These are phyloP conservation scores for Solanum phureja DNA, from an alignment of 257 asterid species.

Conservation along the genomic window DNA sequence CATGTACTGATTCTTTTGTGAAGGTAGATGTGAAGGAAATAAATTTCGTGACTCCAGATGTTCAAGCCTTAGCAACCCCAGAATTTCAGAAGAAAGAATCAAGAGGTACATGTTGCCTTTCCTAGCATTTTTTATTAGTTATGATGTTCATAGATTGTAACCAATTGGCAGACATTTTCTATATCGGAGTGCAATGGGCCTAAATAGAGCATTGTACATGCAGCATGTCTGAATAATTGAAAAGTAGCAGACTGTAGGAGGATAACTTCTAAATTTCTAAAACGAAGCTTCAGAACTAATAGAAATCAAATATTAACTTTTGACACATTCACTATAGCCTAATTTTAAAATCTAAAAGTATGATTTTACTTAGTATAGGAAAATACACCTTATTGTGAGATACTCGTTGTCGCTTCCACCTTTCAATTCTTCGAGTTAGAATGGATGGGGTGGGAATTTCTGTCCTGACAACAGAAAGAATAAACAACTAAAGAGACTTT, in stretches of 20 bases:
- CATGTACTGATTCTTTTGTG: not conserved
- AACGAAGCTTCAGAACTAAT: not conserved
- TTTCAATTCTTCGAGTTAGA: not conserved
- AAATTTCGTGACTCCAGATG: conserved; percentile 41
- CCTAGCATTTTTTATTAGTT: not conserved
- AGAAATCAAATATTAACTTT: not conserved
- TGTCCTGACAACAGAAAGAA: not conserved
- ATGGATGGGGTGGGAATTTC: not conserved
- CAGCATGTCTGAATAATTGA: not conserved
- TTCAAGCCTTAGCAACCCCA: conserved; percentile 2
- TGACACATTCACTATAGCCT: not conserved
- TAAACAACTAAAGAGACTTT: not conserved
- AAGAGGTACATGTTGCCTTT: conserved; percentile 19
- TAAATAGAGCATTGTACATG: not conserved
- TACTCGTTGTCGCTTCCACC: not conserved
- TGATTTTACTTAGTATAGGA: not conserved
- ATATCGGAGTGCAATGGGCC: not conserved
- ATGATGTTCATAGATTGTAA: not conserved
- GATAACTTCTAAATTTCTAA: not conserved
- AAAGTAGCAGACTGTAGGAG: not conserved
- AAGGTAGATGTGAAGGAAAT: conserved; percentile 56
- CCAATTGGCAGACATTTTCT: not conserved
- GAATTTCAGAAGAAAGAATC: conserved; percentile 18
- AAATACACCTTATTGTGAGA: not conserved
- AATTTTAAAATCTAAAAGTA: not conserved